Evolutionary conservation across 2,329 filamentous ascomycete species (phyloP).

Genomic region (Helotiales sp.): DNA sequence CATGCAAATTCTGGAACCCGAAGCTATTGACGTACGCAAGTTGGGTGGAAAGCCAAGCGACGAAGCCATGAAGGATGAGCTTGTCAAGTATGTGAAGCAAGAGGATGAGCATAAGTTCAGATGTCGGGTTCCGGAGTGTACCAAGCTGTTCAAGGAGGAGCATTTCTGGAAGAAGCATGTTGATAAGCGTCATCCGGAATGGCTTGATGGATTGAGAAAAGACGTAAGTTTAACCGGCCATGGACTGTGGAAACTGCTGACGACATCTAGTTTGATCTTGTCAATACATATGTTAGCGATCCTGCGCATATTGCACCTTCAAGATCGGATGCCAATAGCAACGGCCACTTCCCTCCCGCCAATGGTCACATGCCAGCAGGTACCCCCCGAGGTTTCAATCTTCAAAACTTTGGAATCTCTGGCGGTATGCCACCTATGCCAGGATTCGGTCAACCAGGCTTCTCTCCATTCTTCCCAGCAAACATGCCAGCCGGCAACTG

Average conservation of each 20-base stretch:
- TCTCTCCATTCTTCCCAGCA: slow-evolving; percentile 60
- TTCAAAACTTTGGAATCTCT: slow-evolving; percentile 69
- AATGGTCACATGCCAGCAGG: slow-evolving; percentile 78
- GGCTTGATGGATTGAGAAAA: slow-evolving; percentile 77
- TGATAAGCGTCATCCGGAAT: slow-evolving; percentile 92
- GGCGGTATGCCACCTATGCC: slow-evolving; percentile 62
- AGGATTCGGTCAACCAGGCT: slow-evolving; percentile 58
- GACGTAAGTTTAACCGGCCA: slow-evolving; percentile 70
- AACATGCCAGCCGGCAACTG: slow-evolving; percentile 52
- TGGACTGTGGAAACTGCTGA: slow-evolving; percentile 42
- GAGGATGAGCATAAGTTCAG: slow-evolving; percentile 97
- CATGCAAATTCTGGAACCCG: slow-evolving; percentile 87
- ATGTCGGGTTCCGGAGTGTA: slow-evolving; percentile 94
- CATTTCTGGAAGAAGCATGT: slow-evolving; percentile 98
- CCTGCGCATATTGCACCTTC: slow-evolving; percentile 94
- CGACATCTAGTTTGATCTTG: slow-evolving; percentile 72
- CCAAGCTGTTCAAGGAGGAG: slow-evolving; percentile 95
- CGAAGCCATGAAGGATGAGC: slow-evolving; percentile 84
- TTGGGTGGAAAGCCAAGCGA: slow-evolving; percentile 87
- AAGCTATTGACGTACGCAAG: slow-evolving; percentile 85
- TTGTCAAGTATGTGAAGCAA: slow-evolving; percentile 89
- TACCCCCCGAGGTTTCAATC: slow-evolving; percentile 89
- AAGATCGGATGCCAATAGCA: slow-evolving; percentile 90
- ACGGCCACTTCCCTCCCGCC: slow-evolving; percentile 88
- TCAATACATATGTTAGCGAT: slow-evolving; percentile 94